Conservation (phyloP, 2,329 filamentous ascomycete species). For the Paramyrothecium roridum region DNA sequence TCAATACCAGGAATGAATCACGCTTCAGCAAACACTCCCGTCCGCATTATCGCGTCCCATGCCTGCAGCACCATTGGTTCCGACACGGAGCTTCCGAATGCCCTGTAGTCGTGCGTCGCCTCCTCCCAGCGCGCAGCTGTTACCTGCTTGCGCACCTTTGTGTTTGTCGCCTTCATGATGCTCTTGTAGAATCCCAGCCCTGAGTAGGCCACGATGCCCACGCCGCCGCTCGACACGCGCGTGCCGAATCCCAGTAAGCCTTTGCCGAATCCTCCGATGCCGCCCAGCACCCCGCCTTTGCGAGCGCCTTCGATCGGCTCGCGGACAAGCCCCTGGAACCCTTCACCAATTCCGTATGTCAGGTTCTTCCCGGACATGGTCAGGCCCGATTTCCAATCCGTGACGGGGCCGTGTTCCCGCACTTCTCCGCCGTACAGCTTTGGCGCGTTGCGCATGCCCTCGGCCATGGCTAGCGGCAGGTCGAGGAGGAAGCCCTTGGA, state of each 20-base stretch:
- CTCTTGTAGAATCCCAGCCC: slow-evolving; percentile 14
- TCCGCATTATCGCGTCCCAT: too few species aligned
- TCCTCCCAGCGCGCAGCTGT: background rate
- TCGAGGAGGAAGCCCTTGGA: background rate
- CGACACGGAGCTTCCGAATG: too few species aligned
- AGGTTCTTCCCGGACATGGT: slow-evolving; percentile 9
- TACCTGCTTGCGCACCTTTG: background rate
- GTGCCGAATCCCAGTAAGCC: slow-evolving; percentile 9
- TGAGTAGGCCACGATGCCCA: slow-evolving; percentile 11
- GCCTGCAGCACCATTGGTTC: too few species aligned
- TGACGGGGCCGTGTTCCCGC: slow-evolving; percentile 8
- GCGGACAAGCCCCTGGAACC: slow-evolving; percentile 7
- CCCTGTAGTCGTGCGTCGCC: background rate
- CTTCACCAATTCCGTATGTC: slow-evolving; percentile 8
- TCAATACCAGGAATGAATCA: too few species aligned
- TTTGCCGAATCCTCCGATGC: slow-evolving; percentile 7
- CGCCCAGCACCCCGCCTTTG: slow-evolving; percentile 8
- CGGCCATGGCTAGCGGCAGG: background rate
- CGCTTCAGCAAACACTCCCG: too few species aligned
- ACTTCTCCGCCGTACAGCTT: slow-evolving; percentile 8
- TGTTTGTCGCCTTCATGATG: slow-evolving; percentile 1
- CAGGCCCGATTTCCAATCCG: slow-evolving; percentile 9
- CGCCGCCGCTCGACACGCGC: slow-evolving; percentile 10
- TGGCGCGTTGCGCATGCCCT: background rate
- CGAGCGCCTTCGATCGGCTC: slow-evolving; percentile 8